Base-by-base conservation (phyloP, 2,329 filamentous ascomycete species). In the Cordyceps javanica region DNA sequence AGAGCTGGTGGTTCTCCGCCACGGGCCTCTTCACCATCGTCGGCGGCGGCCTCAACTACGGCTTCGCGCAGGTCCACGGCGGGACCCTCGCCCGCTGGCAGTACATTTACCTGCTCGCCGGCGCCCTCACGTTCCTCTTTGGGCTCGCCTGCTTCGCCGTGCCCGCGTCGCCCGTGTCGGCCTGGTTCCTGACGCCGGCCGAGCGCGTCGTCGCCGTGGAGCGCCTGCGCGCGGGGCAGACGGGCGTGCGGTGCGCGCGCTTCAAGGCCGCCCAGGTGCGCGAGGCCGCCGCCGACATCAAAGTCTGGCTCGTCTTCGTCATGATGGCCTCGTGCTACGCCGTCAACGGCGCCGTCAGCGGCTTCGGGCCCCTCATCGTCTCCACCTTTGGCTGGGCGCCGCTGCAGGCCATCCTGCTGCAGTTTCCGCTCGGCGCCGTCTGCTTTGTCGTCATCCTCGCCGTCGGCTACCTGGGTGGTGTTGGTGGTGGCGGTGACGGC, bases 301-400 rank as follows among this genome's bases (percentile, higher is more conserved):
- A 88, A 65, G 70, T 86, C 26, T 89, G 82, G 76, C 75, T 89
- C 1, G 72, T 89, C 4, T 78, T 78, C 9, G 64, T 88, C 26
- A 88, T 88, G 77, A 89, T 89, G 85, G 83, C 82, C 1, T 82
- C 83, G 0, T 85, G 85, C 60, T 88, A 89, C 64, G 88, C 85
- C 0, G 81, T 89, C 60, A 90, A 90, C 64, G 87, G 87, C 10
- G 87, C 86, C 7, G 82, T 90, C 11, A 82, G 79, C 36, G 86
- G 86, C 1, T 90, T 90, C 65, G 87, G 87, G 0, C 86, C 87
- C 0, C 72, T 90, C 1, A 90, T 90, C 60, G 86, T 90, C 1
- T 84, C 80, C 1, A 89, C 86, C 0, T 90, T 90, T 66, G 86
- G 86, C 57, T 89, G 80, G 71, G 77, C 76, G 23, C 78, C 81